A percentile compares a stretch with the other conserved stretches of the same genome.
These are phyloP conservation scores for Musa itinerans DNA, from an alignment of 176 grass and related monocot species.

Conservation along the genomic window DNA sequence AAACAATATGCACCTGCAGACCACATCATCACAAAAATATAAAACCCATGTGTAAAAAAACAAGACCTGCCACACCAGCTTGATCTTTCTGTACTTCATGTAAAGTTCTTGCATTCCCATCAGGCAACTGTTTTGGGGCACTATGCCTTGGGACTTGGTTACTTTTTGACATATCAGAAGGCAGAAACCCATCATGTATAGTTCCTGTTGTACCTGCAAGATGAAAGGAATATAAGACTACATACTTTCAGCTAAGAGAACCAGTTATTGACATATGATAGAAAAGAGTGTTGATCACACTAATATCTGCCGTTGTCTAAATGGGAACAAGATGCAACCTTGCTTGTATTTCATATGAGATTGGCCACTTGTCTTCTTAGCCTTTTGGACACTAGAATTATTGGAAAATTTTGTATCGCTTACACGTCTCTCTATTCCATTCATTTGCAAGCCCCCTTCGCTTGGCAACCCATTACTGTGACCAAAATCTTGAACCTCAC, in stretches of 20 bases:
- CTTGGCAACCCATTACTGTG: slow-evolving; percentile 24
- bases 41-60: slow-evolving; percentile 2
- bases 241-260: background rate
- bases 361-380: slow-evolving; percentile 40
- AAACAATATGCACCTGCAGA: background rate
- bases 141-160: slow-evolving; percentile 28
- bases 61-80: slow-evolving; percentile 11
- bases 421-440: slow-evolving; percentile 45
- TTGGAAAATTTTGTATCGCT: slow-evolving; percentile 30
- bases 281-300: background rate
- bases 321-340: slow-evolving; percentile 38
- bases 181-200: slow-evolving; percentile 23
- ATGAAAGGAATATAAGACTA: slow-evolving; percentile 16
- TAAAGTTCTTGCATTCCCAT: slow-evolving; percentile 11
- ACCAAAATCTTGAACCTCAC: slow-evolving; percentile 16
- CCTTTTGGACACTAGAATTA: slow-evolving; percentile 36
- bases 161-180: slow-evolving; percentile 24
- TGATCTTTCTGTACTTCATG: slow-evolving; percentile 19
- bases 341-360: slow-evolving; percentile 45
- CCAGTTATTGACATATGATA: background rate
- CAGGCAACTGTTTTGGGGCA: slow-evolving; percentile 31
- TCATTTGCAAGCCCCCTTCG: slow-evolving; percentile 38
- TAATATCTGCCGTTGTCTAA: background rate
- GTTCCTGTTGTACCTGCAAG: slow-evolving; percentile 22
- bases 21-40: background rate